phyloP scores from a whole-genome alignment of 2,329 filamentous ascomycete genomes.

The Aspergillus sp. region DNA sequence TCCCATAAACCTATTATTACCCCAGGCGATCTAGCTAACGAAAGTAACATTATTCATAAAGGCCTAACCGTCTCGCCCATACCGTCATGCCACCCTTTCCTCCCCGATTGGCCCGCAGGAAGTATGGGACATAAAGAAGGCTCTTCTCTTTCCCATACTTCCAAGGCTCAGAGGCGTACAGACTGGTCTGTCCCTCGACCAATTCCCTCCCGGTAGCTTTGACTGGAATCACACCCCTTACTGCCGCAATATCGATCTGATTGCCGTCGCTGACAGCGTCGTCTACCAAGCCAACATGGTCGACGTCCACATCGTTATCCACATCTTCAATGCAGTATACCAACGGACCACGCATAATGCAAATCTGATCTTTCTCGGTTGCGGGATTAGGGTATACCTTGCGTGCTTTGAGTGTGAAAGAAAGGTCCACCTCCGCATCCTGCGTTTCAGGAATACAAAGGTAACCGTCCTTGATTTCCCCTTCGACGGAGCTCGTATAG shows the following conservation, averaged over 20 bases:
- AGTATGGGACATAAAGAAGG: slow-evolving; percentile 56
- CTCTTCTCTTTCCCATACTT: slow-evolving; percentile 23
- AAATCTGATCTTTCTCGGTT: slow-evolving; percentile 32
- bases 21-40: too few species aligned
- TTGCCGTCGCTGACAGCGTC: neutral
- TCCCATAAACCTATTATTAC: too few species aligned
- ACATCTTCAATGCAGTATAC: slow-evolving; percentile 62
- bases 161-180: slow-evolving; percentile 3
- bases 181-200: neutral
- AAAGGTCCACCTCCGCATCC: neutral
- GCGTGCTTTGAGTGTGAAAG: neutral
- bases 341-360: slow-evolving; percentile 57
- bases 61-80: slow-evolving; percentile 1
- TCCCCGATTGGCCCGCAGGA: slow-evolving; percentile 55
- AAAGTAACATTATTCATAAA: neutral
- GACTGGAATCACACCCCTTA: slow-evolving; percentile 15
- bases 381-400: slow-evolving; percentile 29
- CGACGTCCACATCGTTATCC: slow-evolving; percentile 46
- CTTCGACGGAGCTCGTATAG: slow-evolving; percentile 3
- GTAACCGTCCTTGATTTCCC: slow-evolving; percentile 50
- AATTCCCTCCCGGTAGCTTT: slow-evolving; percentile 3
- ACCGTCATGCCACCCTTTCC: slow-evolving; percentile 58
- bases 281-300: slow-evolving; percentile 3
- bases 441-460: slow-evolving; percentile 44
- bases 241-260: slow-evolving; percentile 15